phyloP scores from a whole-genome alignment of 192 early-diverging fungal genomes.

The Coemansia sp. region DNA sequence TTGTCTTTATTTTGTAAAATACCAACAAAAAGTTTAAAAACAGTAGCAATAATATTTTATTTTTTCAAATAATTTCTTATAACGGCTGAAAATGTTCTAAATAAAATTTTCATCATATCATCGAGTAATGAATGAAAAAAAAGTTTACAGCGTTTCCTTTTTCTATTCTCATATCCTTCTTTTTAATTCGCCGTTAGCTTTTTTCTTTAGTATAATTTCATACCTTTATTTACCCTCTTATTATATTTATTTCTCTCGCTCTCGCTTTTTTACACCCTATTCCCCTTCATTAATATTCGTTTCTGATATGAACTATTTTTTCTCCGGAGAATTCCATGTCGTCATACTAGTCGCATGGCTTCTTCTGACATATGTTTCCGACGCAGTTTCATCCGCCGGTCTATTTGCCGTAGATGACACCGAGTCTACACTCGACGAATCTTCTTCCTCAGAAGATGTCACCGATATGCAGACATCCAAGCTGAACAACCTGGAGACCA shows the following conservation, averaged over 20 bases:
- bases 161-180: too few species aligned
- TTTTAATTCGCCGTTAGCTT: too few species aligned
- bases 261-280: not conserved
- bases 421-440: not conserved
- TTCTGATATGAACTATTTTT: constrained; percentile 9
- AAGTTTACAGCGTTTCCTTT: too few species aligned
- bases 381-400: not conserved
- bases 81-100: not conserved
- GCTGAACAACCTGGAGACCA: constrained; percentile 22
- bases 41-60: not conserved
- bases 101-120: not conserved
- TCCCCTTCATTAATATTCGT: not conserved
- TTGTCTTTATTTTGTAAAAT: not conserved
- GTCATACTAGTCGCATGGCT: constrained; percentile 4
- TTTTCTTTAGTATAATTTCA: too few species aligned
- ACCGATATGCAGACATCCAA: not conserved
- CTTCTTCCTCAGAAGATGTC: not conserved
- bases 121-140: too few species aligned
- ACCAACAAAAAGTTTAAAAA: not conserved
- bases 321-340: constrained; percentile 4
- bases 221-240: not conserved
- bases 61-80: not conserved
- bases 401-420: constrained; percentile 5
- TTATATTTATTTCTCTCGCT: not conserved
- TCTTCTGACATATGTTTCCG: not conserved